These are phyloP conservation scores for Hypoxylon crocopeplum DNA, from an alignment of 495 filamentous ascomycete species.

Conservation along the genomic window DNA sequence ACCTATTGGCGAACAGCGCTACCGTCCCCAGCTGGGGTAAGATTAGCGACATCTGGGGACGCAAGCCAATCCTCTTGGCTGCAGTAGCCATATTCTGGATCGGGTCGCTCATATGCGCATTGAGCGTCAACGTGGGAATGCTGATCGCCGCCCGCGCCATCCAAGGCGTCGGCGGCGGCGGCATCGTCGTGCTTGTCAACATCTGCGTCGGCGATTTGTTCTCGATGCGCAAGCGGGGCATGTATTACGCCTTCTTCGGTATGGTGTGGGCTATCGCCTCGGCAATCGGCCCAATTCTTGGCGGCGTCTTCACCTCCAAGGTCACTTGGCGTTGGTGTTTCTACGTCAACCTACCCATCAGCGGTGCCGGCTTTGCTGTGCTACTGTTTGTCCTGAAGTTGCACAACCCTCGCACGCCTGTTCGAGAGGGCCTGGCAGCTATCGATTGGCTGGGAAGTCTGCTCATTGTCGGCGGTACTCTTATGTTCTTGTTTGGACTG, in stretches of 20 bases:
- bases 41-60: constrained; percentile 81
- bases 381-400: constrained; percentile 74
- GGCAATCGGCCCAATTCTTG: constrained; percentile 75
- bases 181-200: constrained; percentile 78
- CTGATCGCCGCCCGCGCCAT: constrained; percentile 76
- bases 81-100: constrained; percentile 77
- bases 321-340: constrained; percentile 48
- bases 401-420: constrained; percentile 72
- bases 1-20: constrained; percentile 70
- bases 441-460: constrained; percentile 78
- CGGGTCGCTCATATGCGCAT: constrained; percentile 73
- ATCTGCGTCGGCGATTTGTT: constrained; percentile 82
- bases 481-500: constrained; percentile 80
- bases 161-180: constrained; percentile 81
- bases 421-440: constrained; percentile 69
- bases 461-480: constrained; percentile 70
- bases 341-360: constrained; percentile 63
- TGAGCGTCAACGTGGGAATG: constrained; percentile 72
- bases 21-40: constrained; percentile 81
- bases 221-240: constrained; percentile 69
- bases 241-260: constrained; percentile 62
- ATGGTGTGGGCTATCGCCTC: constrained; percentile 75
- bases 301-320: constrained; percentile 70
- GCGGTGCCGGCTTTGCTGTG: constrained; percentile 68
- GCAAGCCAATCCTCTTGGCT: constrained; percentile 75